A percentile compares a stretch with the other conserved stretches of the same genome.
phyloP scores from a whole-genome alignment of 805 yeast genomes.

The Cyberlindnera sargentensis region DNA sequence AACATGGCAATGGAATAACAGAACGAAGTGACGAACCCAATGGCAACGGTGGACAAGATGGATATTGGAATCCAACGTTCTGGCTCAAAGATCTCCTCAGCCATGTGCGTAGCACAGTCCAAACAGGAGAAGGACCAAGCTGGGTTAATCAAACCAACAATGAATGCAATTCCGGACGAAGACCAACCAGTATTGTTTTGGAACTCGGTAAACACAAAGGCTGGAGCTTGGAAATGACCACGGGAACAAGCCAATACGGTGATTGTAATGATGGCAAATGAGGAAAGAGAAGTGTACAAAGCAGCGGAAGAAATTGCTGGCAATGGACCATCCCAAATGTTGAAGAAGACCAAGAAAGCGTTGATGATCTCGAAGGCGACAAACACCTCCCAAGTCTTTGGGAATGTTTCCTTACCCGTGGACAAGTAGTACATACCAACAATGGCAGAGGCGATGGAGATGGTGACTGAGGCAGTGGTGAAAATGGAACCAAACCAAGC shows the following conservation, averaged over 20 bases:
- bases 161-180: slow-evolving; percentile 51
- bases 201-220: slow-evolving; percentile 48
- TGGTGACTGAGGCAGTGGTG: slow-evolving; percentile 52
- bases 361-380: slow-evolving; percentile 41
- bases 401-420: slow-evolving; percentile 26
- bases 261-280: slow-evolving; percentile 48
- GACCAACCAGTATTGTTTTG: slow-evolving; percentile 56
- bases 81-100: slow-evolving; percentile 54
- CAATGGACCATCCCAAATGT: slow-evolving; percentile 43
- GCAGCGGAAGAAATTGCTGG: slow-evolving; percentile 45
- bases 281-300: slow-evolving; percentile 42
- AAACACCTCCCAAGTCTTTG: slow-evolving; percentile 49
- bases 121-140: slow-evolving; percentile 64
- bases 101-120: slow-evolving; percentile 67
- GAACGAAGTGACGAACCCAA: slow-evolving; percentile 58
- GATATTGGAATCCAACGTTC: slow-evolving; percentile 52
- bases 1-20: slow-evolving; percentile 48
- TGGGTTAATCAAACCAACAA: slow-evolving; percentile 66
- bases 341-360: slow-evolving; percentile 36
- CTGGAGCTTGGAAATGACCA: slow-evolving; percentile 43
- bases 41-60: slow-evolving; percentile 54
- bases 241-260: slow-evolving; percentile 45
- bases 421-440: slow-evolving; percentile 43
- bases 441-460: slow-evolving; percentile 44
- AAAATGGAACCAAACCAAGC: slow-evolving; percentile 58